These are phyloP conservation scores for Cercophora scortea DNA, from an alignment of 495 filamentous ascomycete species.

Conservation along the genomic window DNA sequence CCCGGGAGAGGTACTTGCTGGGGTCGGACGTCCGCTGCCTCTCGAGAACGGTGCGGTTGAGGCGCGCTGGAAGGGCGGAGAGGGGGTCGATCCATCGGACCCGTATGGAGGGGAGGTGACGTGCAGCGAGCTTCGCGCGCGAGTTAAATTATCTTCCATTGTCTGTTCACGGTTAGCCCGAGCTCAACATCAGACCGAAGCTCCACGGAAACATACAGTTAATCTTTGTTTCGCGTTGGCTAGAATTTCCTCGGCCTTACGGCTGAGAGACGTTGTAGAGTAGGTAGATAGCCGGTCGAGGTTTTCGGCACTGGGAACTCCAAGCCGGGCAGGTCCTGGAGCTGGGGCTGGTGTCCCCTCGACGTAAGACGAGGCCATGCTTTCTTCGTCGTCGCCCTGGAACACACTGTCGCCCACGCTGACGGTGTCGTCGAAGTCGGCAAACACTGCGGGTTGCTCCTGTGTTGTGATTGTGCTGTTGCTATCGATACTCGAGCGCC, in stretches of 20 bases:
- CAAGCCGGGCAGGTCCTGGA: constrained; percentile 11
- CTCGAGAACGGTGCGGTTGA: constrained; percentile 21
- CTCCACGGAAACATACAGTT: constrained; percentile 45
- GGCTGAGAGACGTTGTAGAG: constrained; percentile 68
- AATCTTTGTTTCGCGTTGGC: constrained; percentile 84
- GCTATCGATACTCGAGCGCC: constrained; percentile 37
- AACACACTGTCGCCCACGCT: constrained; percentile 52
- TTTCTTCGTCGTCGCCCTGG: constrained; percentile 53
- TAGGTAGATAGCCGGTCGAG: constrained; percentile 33
- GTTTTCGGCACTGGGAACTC: constrained; percentile 18
- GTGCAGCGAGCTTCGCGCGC: constrained; percentile 67
- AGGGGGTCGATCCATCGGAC: constrained; percentile 40
- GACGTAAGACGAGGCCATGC: constrained; percentile 42
- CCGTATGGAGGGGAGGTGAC: constrained; percentile 51
- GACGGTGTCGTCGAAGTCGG: constrained; percentile 48
- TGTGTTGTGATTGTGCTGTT: constrained; percentile 44
- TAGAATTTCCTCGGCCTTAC: constrained; percentile 77
- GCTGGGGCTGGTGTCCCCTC: constrained; percentile 24
- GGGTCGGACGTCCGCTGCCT: constrained; percentile 8
- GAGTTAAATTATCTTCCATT: constrained; percentile 82
- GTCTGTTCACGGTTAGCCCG: constrained; percentile 44
- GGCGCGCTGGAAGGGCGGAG: constrained; percentile 29
- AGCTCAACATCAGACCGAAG: background rate
- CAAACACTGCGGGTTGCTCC: constrained; percentile 34
- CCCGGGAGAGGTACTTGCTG: constrained; percentile 15